Evolutionary conservation across 73 alveolate species (phyloP).

Genomic region (Tetrahymena borealis): DNA sequence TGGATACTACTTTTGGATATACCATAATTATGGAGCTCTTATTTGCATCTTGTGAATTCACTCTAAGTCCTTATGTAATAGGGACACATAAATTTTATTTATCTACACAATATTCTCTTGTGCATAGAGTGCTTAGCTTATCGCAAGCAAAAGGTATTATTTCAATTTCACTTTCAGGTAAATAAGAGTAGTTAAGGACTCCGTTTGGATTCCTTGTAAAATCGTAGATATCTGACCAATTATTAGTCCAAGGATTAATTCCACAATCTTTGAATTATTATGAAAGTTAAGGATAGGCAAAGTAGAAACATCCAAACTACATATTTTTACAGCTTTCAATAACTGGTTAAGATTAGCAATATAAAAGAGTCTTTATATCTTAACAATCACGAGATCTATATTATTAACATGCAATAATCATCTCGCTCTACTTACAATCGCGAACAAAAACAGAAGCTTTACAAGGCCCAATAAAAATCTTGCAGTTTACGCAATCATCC

Average conservation of each 20-base stretch:
- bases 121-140: background rate
- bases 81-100: background rate
- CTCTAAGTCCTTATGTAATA: background rate
- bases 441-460: constrained; percentile 71
- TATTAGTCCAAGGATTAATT: constrained; percentile 54
- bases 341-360: constrained; percentile 62
- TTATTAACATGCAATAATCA: constrained; percentile 63
- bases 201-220: constrained; percentile 20
- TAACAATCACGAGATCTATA: constrained; percentile 69
- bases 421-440: constrained; percentile 61
- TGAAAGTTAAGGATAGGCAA: constrained; percentile 57
- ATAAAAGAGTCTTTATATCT: constrained; percentile 51
- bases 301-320: constrained; percentile 70
- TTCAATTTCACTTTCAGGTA: background rate
- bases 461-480: constrained; percentile 71
- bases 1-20: background rate
- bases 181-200: background rate
- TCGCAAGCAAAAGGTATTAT: background rate
- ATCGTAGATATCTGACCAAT: constrained; percentile 72
- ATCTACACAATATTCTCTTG: background rate
- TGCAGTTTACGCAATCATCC: constrained; percentile 73
- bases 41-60: background rate
- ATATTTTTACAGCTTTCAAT: constrained; percentile 62
- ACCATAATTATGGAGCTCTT: background rate
- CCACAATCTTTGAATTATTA: constrained; percentile 52